Base-by-base conservation (phyloP, 495 filamentous ascomycete genomes). In the Podospora didyma region DNA sequence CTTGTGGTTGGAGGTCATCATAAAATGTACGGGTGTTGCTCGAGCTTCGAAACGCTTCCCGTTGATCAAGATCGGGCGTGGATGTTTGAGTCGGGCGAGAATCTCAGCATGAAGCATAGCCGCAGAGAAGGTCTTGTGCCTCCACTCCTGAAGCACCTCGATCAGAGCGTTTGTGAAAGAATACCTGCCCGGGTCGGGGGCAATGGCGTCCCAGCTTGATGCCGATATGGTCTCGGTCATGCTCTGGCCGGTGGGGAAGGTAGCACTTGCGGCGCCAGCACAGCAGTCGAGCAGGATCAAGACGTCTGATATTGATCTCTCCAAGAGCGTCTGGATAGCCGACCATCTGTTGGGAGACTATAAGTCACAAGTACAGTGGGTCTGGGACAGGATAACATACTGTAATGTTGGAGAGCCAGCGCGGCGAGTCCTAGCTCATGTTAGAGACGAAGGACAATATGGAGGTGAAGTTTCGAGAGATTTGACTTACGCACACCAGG, bases 221-320 rank as follows among this genome's bases (percentile, higher is more conserved):
- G 78, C 78, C 6, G 75, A 79, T 44, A 81, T 79, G 14, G 78
- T 77, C 61, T 81, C 78, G 11, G 76, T 81, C 51, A 77, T 75
- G 59, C 76, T 79, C 54, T 68, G 67, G 23, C 75, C 75, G 20
- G 70, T 76, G 16, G 75, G 72, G 48, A 75, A 76, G 19, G 74
- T 74, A 23, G 78, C 77, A 53, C 76, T 79, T 26, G 76, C 76
- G 7, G 77, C 75, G 14, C 78, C 78, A 12, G 75, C 76, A 51
- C 79, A 82, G 49, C 79, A 81, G 58, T 82, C 79, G 6, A 82
- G 66, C 3, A 82, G 70, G 35, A 82, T 79, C 21, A 81, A 60
- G 21, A 79, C 74, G 57, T 83, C 79, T 1, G 76, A 81, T 6
- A 67, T 56, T n/a, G 77, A 78, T 46, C 78, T 61, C 57, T 81